A percentile compares a stretch with the other conserved stretches of the same genome.
phyloP scores from a whole-genome alignment of 176 grass and related monocot genomes.

The Raddia guianensis region DNA sequence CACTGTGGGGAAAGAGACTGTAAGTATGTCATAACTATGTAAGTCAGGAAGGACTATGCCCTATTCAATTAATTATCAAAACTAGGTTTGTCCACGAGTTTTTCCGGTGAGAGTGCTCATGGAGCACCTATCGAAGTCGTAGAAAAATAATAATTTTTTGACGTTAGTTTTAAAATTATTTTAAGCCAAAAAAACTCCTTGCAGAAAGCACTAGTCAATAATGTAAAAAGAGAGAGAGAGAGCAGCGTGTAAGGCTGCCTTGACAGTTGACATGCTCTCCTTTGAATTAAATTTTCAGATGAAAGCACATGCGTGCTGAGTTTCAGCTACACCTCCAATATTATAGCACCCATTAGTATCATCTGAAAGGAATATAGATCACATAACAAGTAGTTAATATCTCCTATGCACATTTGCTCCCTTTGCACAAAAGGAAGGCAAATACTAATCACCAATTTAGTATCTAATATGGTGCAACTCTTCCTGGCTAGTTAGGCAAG shows the following conservation, averaged over 20 bases:
- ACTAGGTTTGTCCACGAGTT: too few relatives aligned
- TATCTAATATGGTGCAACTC: not conserved
- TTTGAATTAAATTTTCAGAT: not conserved
- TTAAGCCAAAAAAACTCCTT: too few relatives aligned
- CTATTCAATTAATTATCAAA: too few relatives aligned
- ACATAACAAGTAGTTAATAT: not conserved
- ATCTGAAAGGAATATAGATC: not conserved
- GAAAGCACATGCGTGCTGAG: not conserved
- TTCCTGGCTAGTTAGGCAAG: constrained; percentile 27
- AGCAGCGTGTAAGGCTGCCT: not conserved
- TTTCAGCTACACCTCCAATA: not conserved
- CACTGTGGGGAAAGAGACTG: too few relatives aligned
- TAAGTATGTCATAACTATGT: too few relatives aligned
- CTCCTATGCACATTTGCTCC: constrained; percentile 9
- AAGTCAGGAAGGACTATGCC: too few relatives aligned
- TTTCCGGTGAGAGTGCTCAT: too few relatives aligned
- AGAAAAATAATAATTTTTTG: too few relatives aligned
- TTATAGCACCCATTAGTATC: not conserved
- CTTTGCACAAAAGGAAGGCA: not conserved
- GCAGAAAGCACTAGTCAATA: not conserved
- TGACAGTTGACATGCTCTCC: not conserved
- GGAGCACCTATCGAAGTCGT: too few relatives aligned
- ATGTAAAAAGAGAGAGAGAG: not conserved
- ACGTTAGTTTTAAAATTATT: too few relatives aligned
- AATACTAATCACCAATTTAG: constrained; percentile 25